phyloP scores from a whole-genome alignment of 352 stramenopile species.

The Phytophthora fragariaefolia region DNA sequence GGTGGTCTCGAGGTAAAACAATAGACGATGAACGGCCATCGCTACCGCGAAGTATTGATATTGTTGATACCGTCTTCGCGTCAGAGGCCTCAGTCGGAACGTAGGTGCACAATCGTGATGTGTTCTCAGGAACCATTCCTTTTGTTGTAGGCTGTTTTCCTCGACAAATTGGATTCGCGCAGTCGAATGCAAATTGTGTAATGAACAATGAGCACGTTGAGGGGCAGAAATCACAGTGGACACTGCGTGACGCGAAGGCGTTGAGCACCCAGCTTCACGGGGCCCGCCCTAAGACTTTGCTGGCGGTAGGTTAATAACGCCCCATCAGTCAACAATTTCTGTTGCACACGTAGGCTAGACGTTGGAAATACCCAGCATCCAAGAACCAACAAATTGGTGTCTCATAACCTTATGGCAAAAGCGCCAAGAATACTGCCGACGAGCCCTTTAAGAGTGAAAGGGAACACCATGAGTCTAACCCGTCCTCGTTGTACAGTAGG shows the following conservation, averaged over 20 bases:
- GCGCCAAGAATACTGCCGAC: neutral
- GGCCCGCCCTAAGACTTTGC: neutral
- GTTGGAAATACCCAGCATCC: constrained; percentile 20
- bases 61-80: constrained; percentile 25
- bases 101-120: constrained; percentile 14
- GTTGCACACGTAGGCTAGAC: constrained; percentile 1
- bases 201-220: constrained; percentile 11
- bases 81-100: neutral
- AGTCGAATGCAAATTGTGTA: constrained; percentile 21
- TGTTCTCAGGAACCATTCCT: constrained; percentile 24
- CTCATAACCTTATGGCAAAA: constrained; percentile 7
- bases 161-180: constrained; percentile 3
- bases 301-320: constrained; percentile 19
- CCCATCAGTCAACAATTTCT: constrained; percentile 21
- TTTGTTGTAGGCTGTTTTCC: neutral
- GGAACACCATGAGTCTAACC: neutral
- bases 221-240: neutral
- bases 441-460: neutral
- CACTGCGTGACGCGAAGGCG: constrained; percentile 2
- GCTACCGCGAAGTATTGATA: constrained; percentile 18
- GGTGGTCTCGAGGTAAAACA: constrained; percentile 24
- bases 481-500: too few relatives aligned
- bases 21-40: constrained; percentile 23
- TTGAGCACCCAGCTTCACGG: constrained; percentile 6
- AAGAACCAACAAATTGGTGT: constrained; percentile 2